Base-by-base conservation (phyloP, 306 rosid species). In the Arachis hypogaea region DNA sequence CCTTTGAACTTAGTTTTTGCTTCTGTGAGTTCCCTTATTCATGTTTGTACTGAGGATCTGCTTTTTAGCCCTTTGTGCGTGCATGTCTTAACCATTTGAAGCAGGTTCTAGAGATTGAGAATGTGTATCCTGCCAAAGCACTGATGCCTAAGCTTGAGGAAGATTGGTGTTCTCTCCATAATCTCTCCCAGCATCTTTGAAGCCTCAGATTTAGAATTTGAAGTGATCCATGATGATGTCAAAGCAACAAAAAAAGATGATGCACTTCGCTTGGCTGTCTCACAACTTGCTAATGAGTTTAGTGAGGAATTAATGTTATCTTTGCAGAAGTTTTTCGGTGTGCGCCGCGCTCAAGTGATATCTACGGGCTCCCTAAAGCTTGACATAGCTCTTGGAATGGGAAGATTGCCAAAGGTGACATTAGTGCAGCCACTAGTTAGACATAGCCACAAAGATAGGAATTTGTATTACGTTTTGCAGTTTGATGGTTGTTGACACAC, bases 331-430 rank as follows among this genome's bases (percentile, higher is more conserved):
- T 85, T 87, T 86, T 87, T 86, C 56, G 73, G 85, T 70, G 63
- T 82, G 0, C 78, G 97, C 2, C 83, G 71, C 28, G 88, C 91
- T 50, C 87, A 72, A 18, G 85, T 89, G 75, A 63, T 91, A 41
- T 81, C 97, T 68, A 87, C 87, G 2, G 97, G 97, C 58, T 93
- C 97, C 47, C 76, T 93, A 72, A 90, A 87, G 88, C 96, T 93
- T 75, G 96, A 93, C 83, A 11, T 88, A 14, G 93, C 97, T 77
- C 97, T 93, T 59, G 93, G 97, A 40, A 72, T 84, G 71, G 96
- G 98, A 73, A 97, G 97, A 69, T 82, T 93, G 65, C 96, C 96
- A 28, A 90, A 89, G 92, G 98, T 90, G 46, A 56, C 45, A 60
- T 11, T 54, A 46, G 29, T 51, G 22, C 44, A 45, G 11, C 10